Conservation (phyloP, 2,329 filamentous ascomycete species). For the Pleurostoma richardsiae region DNA sequence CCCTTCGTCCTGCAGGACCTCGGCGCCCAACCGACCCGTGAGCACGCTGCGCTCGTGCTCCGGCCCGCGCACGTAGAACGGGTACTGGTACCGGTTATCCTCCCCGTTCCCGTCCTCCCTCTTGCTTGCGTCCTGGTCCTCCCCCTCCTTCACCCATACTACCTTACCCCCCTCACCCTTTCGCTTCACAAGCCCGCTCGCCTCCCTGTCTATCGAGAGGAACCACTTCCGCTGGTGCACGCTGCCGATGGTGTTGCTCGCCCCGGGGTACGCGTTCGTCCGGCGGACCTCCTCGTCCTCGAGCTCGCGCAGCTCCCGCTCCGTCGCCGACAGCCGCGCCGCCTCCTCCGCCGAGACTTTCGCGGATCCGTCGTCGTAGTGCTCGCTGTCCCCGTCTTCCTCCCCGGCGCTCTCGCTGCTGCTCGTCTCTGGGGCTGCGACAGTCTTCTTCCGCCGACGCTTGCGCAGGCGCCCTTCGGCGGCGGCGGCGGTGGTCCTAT, state of each 20-base stretch:
- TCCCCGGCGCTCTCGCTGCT: slow-evolving; percentile 5
- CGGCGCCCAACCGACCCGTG: slow-evolving; percentile 53
- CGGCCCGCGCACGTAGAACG: slow-evolving; percentile 57
- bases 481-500: neutral
- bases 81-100: slow-evolving; percentile 33
- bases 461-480: neutral
- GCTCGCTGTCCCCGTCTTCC: slow-evolving; percentile 1
- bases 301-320: slow-evolving; percentile 35
- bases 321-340: slow-evolving; percentile 24
- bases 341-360: slow-evolving; percentile 9
- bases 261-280: slow-evolving; percentile 63
- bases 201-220: slow-evolving; percentile 53
- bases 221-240: slow-evolving; percentile 66
- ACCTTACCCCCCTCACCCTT: slow-evolving; percentile 11
- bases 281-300: slow-evolving; percentile 49
- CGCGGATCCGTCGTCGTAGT: slow-evolving; percentile 13
- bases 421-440: slow-evolving; percentile 15
- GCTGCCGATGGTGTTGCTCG: slow-evolving; percentile 60
- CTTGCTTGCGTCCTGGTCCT: slow-evolving; percentile 6
- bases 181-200: slow-evolving; percentile 49
- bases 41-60: slow-evolving; percentile 62
- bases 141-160: slow-evolving; percentile 15
- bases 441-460: slow-evolving; percentile 1
- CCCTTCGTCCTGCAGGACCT: slow-evolving; percentile 58
- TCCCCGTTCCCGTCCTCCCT: slow-evolving; percentile 1